Evolutionary conservation across 2,329 filamentous ascomycete species (phyloP), one percentile per base, ranked within the genome.

Genomic region (Penicillium sclerotiorum): DNA sequence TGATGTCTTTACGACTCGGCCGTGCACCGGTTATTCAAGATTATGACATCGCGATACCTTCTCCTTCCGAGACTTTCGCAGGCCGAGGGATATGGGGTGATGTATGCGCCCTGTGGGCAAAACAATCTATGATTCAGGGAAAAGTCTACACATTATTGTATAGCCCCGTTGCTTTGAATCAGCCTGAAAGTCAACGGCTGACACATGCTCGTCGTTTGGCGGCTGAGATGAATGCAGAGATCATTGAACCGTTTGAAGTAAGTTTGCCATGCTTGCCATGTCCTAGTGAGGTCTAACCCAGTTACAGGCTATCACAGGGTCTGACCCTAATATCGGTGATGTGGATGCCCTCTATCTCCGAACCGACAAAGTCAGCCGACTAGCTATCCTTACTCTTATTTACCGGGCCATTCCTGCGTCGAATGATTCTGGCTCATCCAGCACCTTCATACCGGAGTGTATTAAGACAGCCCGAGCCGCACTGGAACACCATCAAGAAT

Each of bases 61-160:
- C 64, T 67, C 66, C 42, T 42, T 15, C 58, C 40, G 38, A 51
- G 13, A 6, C 55, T 53, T 42, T 56, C 42, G 15, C 36, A 8
- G 27, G 50, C 41, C 23, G 45, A 15, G 37, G 66, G 9, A 57
- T 67, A 4, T 80, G 79, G 67, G 75, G 73, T 4, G 63, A 67
- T 7, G 68, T 84, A 20, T 78, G 81, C 21, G 66, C 72, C 9
- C 66, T 78, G 28, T 86, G 83, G 82, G 76, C 85, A 33, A 72
- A 73, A 21, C 73, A 82, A 6, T 78, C 80, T 8, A 76, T 76
- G 20, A 73, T 87, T 8, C 80, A 85, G 54, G 81, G 82, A 12
- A 73, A 79, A 12, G 77, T 84, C 5, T 87, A 87, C 56, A 78
- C 83, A 56, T 70, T 79, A 3, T 64, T 84, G 2, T 87, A 86